These are phyloP conservation scores for Chytriomyces sp. DNA, from an alignment of 192 early-diverging fungal genomes.

Conservation along the genomic window DNA sequence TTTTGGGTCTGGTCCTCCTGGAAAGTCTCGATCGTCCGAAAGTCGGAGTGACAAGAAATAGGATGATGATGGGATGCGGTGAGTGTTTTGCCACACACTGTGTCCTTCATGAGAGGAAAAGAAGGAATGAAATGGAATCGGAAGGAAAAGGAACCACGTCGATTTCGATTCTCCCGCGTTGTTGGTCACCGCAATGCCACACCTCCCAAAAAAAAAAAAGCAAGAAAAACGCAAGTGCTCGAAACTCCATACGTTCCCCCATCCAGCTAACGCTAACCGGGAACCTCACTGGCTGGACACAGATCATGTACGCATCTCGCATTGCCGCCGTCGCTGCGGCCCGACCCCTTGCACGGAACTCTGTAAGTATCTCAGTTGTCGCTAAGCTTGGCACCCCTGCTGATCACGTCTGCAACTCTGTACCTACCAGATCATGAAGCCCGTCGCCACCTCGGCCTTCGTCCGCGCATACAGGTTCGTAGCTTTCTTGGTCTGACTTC, in stretches of 20 bases:
- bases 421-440: constrained; percentile 7
- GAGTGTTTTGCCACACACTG: no score
- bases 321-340: constrained; percentile 11
- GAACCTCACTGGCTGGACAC: not conserved
- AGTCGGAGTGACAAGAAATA: no score
- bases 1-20: no score
- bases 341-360: not conserved
- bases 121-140: no score
- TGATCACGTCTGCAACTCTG: not conserved
- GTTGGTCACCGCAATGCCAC: not conserved
- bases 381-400: not conserved
- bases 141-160: no score
- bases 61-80: no score
- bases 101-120: no score
- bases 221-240: not conserved
- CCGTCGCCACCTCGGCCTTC: constrained; percentile 7
- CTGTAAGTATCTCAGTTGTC: not conserved
- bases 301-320: constrained; percentile 21
- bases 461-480: constrained; percentile 17
- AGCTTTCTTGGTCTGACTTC: not conserved
- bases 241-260: not conserved
- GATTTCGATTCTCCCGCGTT: not conserved
- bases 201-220: not conserved
- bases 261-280: not conserved
- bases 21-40: no score